Conservation (phyloP, 129 eudicot genomes). For the Flaveria bidentis region DNA sequence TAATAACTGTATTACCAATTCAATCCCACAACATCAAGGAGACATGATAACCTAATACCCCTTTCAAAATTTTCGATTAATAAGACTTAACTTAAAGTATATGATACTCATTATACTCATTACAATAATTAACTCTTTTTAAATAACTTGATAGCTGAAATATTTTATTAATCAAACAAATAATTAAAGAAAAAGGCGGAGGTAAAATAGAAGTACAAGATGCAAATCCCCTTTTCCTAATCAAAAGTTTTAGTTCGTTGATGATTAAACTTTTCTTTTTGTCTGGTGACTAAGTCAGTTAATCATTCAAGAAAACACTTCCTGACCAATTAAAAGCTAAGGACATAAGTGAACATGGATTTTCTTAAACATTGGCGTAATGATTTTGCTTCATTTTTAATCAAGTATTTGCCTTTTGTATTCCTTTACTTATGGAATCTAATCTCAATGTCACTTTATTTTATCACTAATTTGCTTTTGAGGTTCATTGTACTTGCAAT, state of each 20-base stretch:
- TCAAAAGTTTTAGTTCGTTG: constrained; percentile 28
- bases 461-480: constrained; percentile 32
- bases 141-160: neutral
- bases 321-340: constrained; percentile 31
- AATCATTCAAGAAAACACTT: constrained; percentile 28
- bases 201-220: constrained; percentile 38
- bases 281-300: constrained; percentile 31
- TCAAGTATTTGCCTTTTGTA: constrained; percentile 32
- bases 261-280: constrained; percentile 38
- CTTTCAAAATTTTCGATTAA: too few relatives aligned
- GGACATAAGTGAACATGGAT: constrained; percentile 32
- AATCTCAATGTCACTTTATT: constrained; percentile 37
- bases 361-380: constrained; percentile 30
- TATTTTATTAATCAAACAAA: neutral
- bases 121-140: neutral
- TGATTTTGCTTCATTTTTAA: constrained; percentile 36
- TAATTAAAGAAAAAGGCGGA: constrained; percentile 26
- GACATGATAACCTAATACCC: too few relatives aligned
- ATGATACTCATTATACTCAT: neutral
- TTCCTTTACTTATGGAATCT: constrained; percentile 39
- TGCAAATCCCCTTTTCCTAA: constrained; percentile 33
- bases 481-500: constrained; percentile 37
- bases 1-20: too few relatives aligned
- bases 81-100: too few relatives aligned
- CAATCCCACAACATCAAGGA: too few relatives aligned